phyloP scores from a whole-genome alignment of 306 rosid genomes.

The Castanea sativa region DNA sequence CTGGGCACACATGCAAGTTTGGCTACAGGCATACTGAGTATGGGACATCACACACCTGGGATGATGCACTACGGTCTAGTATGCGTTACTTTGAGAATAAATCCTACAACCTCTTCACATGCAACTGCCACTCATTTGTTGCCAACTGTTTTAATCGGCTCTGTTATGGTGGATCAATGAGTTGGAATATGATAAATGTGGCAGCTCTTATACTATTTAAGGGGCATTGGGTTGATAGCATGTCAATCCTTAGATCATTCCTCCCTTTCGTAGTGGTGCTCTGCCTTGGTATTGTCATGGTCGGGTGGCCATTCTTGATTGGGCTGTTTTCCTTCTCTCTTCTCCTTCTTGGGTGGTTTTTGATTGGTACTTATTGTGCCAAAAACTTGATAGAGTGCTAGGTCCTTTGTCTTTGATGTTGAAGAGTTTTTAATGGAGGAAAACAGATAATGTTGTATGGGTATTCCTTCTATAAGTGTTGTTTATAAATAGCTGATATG shows the following conservation, averaged over 20 bases:
- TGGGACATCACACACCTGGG: conserved; percentile 86
- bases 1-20: conserved; percentile 68
- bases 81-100: conserved; percentile 53
- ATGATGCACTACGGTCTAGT: conserved; percentile 67
- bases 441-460: background rate
- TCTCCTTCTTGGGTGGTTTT: conserved; percentile 81
- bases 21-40: conserved; percentile 65
- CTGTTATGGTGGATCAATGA: conserved; percentile 71
- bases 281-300: conserved; percentile 56
- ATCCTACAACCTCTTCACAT: conserved; percentile 83
- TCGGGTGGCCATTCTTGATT: conserved; percentile 76
- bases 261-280: conserved; percentile 75
- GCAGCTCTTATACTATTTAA: conserved; percentile 65
- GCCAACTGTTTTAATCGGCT: conserved; percentile 80
- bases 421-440: conserved; percentile 14
- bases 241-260: conserved; percentile 70
- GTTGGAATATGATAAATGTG: conserved; percentile 86
- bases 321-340: conserved; percentile 57
- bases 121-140: conserved; percentile 78
- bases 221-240: conserved; percentile 78
- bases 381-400: conserved; percentile 62
- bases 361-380: conserved; percentile 57
- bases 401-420: conserved; percentile 21
- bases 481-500: background rate
- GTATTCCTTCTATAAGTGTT: background rate